phyloP scores from a whole-genome alignment of 2,329 filamentous ascomycete genomes.

The Sclerotinia glacialis region DNA sequence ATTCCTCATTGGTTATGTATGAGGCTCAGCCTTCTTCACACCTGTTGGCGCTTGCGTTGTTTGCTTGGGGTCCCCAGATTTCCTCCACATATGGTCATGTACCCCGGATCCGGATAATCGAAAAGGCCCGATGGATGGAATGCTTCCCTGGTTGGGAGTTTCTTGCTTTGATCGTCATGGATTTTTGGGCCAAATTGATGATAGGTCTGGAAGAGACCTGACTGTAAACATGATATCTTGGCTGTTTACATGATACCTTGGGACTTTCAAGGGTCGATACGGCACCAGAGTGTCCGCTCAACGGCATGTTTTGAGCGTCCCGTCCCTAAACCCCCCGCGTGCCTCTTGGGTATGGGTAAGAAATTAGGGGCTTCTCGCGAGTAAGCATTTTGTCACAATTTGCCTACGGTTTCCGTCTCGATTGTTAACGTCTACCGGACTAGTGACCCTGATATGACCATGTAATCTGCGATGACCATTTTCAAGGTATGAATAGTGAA shows the following conservation, averaged over 20 bases:
- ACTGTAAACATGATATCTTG: background rate
- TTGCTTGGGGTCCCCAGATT: slow-evolving; percentile 14
- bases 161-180: background rate
- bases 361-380: background rate
- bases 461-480: background rate
- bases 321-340: background rate
- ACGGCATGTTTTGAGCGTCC: background rate
- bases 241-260: background rate
- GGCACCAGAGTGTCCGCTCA: background rate
- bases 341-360: background rate
- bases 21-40: background rate
- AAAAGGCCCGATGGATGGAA: slow-evolving; percentile 6
- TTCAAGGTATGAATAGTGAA: background rate
- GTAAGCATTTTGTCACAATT: background rate
- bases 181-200: background rate
- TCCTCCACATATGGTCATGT: slow-evolving; percentile 2
- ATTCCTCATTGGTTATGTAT: background rate
- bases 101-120: slow-evolving; percentile 10
- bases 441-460: background rate
- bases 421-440: background rate
- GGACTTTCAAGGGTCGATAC: background rate
- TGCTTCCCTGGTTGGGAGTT: background rate
- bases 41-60: background rate
- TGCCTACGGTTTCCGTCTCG: background rate
- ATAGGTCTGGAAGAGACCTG: background rate